Percentiles rank a stretch among this genome's conserved stretches.
Conservation (phyloP, 306 rosid species). For the Adenanthera pavonina region DNA sequence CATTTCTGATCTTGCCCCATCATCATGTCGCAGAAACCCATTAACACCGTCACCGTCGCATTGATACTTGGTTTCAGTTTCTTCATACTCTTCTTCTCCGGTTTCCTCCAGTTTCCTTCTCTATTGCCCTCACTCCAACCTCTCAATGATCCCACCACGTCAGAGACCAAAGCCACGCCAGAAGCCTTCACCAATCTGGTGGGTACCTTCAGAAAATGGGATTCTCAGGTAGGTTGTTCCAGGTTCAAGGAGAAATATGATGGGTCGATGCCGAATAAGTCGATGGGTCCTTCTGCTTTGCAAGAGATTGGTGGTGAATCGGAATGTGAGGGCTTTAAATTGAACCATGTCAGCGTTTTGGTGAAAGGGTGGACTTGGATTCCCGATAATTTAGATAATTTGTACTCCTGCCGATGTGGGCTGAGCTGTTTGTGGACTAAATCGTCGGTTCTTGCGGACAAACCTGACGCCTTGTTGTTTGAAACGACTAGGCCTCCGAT, state of each 20-base stretch:
- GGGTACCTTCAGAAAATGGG: conserved; percentile 64
- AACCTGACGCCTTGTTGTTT: conserved; percentile 68
- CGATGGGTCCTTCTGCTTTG: conserved; percentile 49
- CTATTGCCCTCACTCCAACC: conserved; percentile 38
- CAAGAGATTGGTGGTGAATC: conserved; percentile 47
- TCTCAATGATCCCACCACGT: conserved; percentile 34
- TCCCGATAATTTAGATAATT: conserved; percentile 75
- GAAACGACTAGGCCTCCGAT: conserved; percentile 70
- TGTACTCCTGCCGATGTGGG: conserved; percentile 68
- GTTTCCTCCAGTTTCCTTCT: conserved; percentile 59
- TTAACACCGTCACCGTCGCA: conserved; percentile 50
- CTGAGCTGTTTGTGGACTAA: conserved; percentile 80
- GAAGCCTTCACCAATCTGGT: conserved; percentile 55
- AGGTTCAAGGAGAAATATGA: conserved; percentile 50
- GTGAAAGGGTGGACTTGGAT: conserved; percentile 87
- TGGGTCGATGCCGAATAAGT: conserved; percentile 5
- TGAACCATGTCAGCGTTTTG: conserved; percentile 61
- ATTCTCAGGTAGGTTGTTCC: conserved; percentile 61
- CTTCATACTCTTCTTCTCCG: conserved; percentile 54
- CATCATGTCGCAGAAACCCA: conserved; percentile 59
- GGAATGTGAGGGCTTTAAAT: conserved; percentile 48
- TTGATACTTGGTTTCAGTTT: conserved; percentile 55
- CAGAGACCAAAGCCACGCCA: conserved; percentile 32
- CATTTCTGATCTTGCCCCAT: background rate
- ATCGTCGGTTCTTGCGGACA: conserved; percentile 71